phyloP scores from a whole-genome alignment of 176 grass and related monocot genomes.

The Avena eriantha region DNA sequence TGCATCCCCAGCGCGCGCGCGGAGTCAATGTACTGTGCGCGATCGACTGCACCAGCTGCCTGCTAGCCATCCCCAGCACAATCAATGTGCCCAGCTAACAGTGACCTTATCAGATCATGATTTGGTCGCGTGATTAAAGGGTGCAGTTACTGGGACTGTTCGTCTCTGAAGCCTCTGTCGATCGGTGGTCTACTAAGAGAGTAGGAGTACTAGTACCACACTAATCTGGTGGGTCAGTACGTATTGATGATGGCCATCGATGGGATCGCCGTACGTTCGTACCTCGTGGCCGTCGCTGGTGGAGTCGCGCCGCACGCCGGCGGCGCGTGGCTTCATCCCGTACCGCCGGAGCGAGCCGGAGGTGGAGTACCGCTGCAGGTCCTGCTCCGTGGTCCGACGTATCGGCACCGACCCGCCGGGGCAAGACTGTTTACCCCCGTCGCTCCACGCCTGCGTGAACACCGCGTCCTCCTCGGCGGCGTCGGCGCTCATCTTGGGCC shows the following conservation, averaged over 20 bases:
- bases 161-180: not conserved
- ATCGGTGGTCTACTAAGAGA: not conserved
- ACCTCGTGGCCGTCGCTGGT: constrained; percentile 83
- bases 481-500: constrained; percentile 25
- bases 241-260: not conserved
- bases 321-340: constrained; percentile 63
- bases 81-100: constrained; percentile 39
- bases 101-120: not conserved
- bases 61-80: constrained; percentile 33
- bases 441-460: constrained; percentile 70
- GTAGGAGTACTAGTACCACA: not conserved
- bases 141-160: constrained; percentile 33
- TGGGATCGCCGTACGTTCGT: constrained; percentile 30
- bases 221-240: constrained; percentile 24
- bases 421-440: constrained; percentile 53
- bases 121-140: constrained; percentile 43
- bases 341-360: constrained; percentile 62
- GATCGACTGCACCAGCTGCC: not conserved
- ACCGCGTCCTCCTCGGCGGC: not conserved
- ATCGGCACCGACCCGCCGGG: constrained; percentile 69
- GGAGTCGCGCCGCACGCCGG: constrained; percentile 67
- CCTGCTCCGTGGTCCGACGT: constrained; percentile 57
- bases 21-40: constrained; percentile 25
- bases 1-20: not conserved
- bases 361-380: constrained; percentile 50